Conservation (phyloP, 208 protist genomes). For the Trichomonas gallinae region DNA sequence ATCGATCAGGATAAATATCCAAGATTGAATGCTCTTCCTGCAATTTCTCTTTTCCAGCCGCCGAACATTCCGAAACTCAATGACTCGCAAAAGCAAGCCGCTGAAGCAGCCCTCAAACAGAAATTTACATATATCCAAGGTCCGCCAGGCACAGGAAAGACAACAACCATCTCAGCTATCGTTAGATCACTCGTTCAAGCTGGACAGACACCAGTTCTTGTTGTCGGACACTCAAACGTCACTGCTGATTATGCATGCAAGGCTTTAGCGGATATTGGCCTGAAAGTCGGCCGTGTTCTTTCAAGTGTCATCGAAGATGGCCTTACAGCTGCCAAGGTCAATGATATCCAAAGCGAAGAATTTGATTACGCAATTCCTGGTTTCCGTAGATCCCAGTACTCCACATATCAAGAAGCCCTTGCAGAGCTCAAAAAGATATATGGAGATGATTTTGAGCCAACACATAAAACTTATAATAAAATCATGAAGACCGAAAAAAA, state of each 20-base stretch:
- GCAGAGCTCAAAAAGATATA: not conserved
- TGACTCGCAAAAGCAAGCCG: constrained; percentile 48
- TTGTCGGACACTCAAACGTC: not conserved
- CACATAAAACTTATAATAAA: not conserved
- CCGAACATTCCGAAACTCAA: constrained; percentile 50
- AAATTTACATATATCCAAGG: constrained; percentile 41
- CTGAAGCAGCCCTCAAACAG: constrained; percentile 58
- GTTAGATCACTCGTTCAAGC: not conserved
- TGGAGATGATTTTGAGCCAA: not conserved
- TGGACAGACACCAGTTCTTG: not conserved
- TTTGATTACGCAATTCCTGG: not conserved
- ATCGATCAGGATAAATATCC: not conserved
- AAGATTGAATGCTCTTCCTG: not conserved
- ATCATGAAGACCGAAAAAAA: not conserved
- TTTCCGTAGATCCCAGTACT: not conserved
- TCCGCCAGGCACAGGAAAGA: not conserved
- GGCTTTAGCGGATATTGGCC: not conserved
- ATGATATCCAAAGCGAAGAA: not conserved
- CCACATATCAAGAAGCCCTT: not conserved
- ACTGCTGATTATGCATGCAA: not conserved
- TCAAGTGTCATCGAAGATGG: not conserved
- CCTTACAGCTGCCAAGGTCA: not conserved
- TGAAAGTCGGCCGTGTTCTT: not conserved
- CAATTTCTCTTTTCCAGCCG: not conserved
- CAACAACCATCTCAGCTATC: not conserved